Conservation (phyloP, 768 basidiomycete species). For the Mycena venus region DNA sequence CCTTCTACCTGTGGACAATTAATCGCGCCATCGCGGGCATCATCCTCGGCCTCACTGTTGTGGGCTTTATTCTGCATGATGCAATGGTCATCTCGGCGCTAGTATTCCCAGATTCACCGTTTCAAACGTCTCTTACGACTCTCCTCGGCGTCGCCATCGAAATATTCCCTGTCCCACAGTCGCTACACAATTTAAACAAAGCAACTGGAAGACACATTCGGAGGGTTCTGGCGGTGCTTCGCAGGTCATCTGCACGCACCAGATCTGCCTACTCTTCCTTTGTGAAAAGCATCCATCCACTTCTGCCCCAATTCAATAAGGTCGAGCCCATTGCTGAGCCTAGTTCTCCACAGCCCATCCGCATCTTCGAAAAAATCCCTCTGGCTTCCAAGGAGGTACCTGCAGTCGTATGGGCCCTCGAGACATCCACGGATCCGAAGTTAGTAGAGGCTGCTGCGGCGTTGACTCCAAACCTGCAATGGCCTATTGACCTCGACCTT, state of each 20-base stretch:
- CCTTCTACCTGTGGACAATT: not conserved
- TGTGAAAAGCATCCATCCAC: not conserved
- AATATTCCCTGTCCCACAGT: not conserved
- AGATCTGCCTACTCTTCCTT: not conserved
- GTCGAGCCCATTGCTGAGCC: not conserved
- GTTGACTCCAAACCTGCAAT: not conserved
- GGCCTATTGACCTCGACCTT: not conserved
- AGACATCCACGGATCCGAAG: not conserved
- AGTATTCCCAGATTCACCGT: not conserved
- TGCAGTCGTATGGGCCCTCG: conserved; percentile 1
- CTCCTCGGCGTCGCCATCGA: not conserved
- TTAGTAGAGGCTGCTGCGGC: not conserved
- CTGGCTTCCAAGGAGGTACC: not conserved
- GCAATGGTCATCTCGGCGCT: not conserved
- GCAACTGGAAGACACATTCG: not conserved
- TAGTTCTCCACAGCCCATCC: not conserved
- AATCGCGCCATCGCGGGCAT: not conserved
- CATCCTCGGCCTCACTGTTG: not conserved
- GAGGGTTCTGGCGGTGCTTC: not conserved
- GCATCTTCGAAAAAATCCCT: not conserved
- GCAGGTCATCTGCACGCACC: not conserved
- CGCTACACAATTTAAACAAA: not conserved
- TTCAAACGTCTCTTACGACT: not conserved
- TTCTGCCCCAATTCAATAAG: not conserved
- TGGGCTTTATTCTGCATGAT: not conserved